Base-by-base conservation (phyloP, 2,329 filamentous ascomycete genomes). In the Aspergillus phoenicis region DNA sequence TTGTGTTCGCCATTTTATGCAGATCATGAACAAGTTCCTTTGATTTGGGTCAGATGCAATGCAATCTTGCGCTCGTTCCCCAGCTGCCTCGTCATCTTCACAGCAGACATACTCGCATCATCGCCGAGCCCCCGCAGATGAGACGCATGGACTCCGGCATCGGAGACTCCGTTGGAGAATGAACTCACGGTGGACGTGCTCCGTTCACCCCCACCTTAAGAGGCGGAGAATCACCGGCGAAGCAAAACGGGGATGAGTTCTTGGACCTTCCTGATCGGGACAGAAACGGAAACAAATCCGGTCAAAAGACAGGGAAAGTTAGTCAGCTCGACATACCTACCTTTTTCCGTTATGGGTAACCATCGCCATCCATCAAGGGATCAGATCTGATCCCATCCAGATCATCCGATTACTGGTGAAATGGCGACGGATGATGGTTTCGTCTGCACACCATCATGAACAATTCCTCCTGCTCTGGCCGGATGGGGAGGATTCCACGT, bases 81-180 rank as follows among this genome's bases (percentile, higher is more conserved):
- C 30, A 33, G 10, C 33, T 36, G 10, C 33, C 11, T 36, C 10
- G 33, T 43, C 28, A 28, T 22, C 24, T 43, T 55, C 24, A 55
- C 38, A 17, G n/a, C 52, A 33, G 26, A 30, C 3, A 17, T 43
- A 7, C 39, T 17, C 28, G 28, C 28, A 20, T 5, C 33, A 36
- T 36, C 33, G 33, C 33, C 33, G 33, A 36, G 5, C 13, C 33
- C 22, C 20, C 47, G 47, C 22, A 30, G 13, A 36, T 47, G 59
- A 60, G 57, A 60, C 47, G 53, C 15, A 52, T 30, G 47, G 36
- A n/a, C 39, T 61, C 59, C 59, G 59, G 57, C 52, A 11, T 30
- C 59, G 59, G 59, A 61, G 47, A 36, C 10, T 45, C 49, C 49
- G 49, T 45, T 20, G 22, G 52, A 28, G 38, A 13, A 20, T 54